Evolutionary conservation across 2,329 filamentous ascomycete genomes (phyloP).

Genomic region (Trichoderma atroviride): DNA sequence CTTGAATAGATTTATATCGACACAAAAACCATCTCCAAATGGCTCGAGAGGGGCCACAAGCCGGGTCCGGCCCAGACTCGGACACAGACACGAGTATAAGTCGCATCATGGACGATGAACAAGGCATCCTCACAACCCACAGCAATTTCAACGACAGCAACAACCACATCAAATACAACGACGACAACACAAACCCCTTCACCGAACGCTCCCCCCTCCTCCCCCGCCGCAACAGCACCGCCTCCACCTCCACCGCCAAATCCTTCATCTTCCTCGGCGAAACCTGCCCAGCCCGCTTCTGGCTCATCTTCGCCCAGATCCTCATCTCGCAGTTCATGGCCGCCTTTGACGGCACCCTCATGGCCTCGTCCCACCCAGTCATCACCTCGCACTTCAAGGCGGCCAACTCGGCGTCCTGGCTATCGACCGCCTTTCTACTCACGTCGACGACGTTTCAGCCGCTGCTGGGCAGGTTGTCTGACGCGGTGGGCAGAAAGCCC

Average conservation of each 20-base stretch:
- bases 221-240: conserved; percentile 3
- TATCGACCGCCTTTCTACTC: conserved; percentile 77
- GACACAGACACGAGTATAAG: background rate
- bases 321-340: conserved; percentile 60
- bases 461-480: conserved; percentile 72
- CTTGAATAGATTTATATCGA: background rate
- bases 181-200: background rate
- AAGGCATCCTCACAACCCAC: background rate
- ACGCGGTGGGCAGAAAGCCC: conserved; percentile 69
- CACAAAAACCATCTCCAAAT: background rate
- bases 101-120: background rate
- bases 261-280: conserved; percentile 47
- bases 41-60: background rate
- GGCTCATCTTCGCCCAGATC: conserved; percentile 63
- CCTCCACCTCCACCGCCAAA: background rate
- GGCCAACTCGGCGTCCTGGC: conserved; percentile 79
- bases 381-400: conserved; percentile 79
- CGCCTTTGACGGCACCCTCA: conserved; percentile 76
- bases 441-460: conserved; percentile 78
- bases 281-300: conserved; percentile 57
- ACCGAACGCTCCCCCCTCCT: conserved; percentile 37
- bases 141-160: background rate
- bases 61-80: conserved; percentile 25
- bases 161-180: conserved; percentile 13
- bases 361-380: conserved; percentile 79